phyloP scores from a whole-genome alignment of 257 asterid genomes.

The Lycium barbarum region DNA sequence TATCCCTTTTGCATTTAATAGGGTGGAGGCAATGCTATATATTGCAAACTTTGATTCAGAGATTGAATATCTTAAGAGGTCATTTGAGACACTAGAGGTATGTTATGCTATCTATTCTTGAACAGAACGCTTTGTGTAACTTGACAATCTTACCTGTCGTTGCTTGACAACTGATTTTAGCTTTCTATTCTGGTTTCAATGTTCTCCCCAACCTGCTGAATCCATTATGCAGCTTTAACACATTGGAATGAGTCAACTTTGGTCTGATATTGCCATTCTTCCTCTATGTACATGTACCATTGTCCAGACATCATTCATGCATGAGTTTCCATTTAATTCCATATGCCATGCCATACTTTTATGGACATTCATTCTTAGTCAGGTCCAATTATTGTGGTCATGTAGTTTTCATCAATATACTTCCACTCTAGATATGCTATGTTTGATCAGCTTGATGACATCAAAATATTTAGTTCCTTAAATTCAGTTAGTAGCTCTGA shows the following conservation, averaged over 20 bases:
- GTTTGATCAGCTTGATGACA: neutral
- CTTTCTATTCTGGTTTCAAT: neutral
- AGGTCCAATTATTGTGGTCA: neutral
- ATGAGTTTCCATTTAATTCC: neutral
- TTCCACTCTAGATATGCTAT: neutral
- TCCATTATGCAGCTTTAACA: neutral
- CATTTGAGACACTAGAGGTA: conserved; percentile 86
- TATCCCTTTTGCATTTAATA: conserved; percentile 82
- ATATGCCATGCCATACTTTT: neutral
- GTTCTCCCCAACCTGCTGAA: neutral
- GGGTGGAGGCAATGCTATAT: conserved; percentile 86
- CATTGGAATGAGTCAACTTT: neutral
- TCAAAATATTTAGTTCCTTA: conserved; percentile 4
- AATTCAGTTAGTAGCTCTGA: neutral
- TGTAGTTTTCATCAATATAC: neutral
- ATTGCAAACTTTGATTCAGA: conserved; percentile 71
- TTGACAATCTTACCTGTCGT: neutral
- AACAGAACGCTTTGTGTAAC: neutral
- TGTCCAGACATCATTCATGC: neutral
- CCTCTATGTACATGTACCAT: neutral
- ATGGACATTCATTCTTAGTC: neutral
- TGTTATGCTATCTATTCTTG: neutral
- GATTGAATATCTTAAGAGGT: conserved; percentile 71
- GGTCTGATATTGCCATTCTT: neutral
- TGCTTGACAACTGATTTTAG: conserved; percentile 2